phyloP scores from a whole-genome alignment of 1,139 yeast genomes.

The Pichia sp. region DNA sequence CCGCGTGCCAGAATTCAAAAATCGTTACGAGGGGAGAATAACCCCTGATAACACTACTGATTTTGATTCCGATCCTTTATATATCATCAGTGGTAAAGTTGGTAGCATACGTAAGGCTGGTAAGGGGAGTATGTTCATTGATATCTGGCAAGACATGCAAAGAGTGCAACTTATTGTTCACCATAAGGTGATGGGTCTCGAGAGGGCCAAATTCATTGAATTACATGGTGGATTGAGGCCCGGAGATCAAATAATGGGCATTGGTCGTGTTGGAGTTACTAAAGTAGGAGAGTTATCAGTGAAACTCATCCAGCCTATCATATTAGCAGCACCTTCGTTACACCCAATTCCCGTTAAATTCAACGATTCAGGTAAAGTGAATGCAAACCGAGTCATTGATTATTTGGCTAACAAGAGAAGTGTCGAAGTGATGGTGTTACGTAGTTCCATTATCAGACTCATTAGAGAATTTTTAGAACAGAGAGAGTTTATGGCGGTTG shows the following conservation, averaged over 20 bases:
- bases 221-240: slow-evolving; percentile 43
- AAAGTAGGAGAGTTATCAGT: slow-evolving; percentile 74
- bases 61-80: slow-evolving; percentile 19
- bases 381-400: slow-evolving; percentile 66
- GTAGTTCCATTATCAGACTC: slow-evolving; percentile 46
- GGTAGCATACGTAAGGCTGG: slow-evolving; percentile 53
- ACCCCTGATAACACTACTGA: slow-evolving; percentile 7
- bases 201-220: slow-evolving; percentile 38
- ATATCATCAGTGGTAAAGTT: slow-evolving; percentile 43
- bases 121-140: slow-evolving; percentile 60
- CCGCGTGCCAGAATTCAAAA: slow-evolving; percentile 29
- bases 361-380: slow-evolving; percentile 47
- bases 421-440: slow-evolving; percentile 42
- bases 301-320: slow-evolving; percentile 44
- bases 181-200: slow-evolving; percentile 38
- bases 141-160: slow-evolving; percentile 49
- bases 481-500: slow-evolving; percentile 69
- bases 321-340: slow-evolving; percentile 60
- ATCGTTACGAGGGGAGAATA: slow-evolving; percentile 15
- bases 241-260: slow-evolving; percentile 64
- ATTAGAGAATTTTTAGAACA: slow-evolving; percentile 51
- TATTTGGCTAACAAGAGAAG: slow-evolving; percentile 54
- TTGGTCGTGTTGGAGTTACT: slow-evolving; percentile 70
- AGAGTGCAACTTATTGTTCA: slow-evolving; percentile 58
- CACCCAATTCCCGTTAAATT: slow-evolving; percentile 63